These are phyloP conservation scores for Babesia caballi DNA, from an alignment of 169 alveolate genomes.

Conservation along the genomic window DNA sequence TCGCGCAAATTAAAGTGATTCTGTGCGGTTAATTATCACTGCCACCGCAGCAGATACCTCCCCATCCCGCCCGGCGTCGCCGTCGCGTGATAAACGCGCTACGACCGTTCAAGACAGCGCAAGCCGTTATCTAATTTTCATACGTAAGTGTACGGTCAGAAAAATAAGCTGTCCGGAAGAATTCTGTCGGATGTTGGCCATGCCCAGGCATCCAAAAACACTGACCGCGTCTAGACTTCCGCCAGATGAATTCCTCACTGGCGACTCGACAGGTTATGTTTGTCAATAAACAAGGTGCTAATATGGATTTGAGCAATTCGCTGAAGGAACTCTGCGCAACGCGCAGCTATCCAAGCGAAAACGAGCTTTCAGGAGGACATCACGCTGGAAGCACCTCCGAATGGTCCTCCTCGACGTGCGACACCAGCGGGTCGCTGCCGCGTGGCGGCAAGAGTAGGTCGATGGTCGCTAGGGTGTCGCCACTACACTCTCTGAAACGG, in stretches of 20 bases:
- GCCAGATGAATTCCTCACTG: background rate
- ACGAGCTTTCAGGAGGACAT: slow-evolving; percentile 26
- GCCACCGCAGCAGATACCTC: too few species aligned
- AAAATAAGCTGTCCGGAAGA: too few species aligned
- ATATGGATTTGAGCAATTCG: background rate
- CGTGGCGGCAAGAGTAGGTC: background rate
- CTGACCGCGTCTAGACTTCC: background rate
- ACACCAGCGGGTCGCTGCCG: slow-evolving; percentile 10
- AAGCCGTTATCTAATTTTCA: too few species aligned
- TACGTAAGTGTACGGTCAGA: too few species aligned
- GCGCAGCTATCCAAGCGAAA: slow-evolving; percentile 29
- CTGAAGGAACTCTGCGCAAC: slow-evolving; percentile 11
- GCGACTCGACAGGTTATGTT: background rate
- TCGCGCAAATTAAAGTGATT: too few species aligned
- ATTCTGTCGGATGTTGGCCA: too few species aligned
- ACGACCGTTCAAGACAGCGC: too few species aligned
- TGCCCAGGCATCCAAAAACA: too few species aligned
- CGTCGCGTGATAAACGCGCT: too few species aligned
- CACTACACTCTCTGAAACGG: slow-evolving; percentile 17
- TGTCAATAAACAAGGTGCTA: background rate
- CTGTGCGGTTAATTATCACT: too few species aligned
- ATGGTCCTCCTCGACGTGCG: slow-evolving; percentile 33
- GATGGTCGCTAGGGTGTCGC: background rate
- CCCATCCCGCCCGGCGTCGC: too few species aligned
- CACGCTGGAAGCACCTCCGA: slow-evolving; percentile 19